Percentiles rank a stretch among this genome's conserved stretches.
phyloP scores from a whole-genome alignment of 2,329 filamentous ascomycete genomes.

The Sporothrix schenckii region DNA sequence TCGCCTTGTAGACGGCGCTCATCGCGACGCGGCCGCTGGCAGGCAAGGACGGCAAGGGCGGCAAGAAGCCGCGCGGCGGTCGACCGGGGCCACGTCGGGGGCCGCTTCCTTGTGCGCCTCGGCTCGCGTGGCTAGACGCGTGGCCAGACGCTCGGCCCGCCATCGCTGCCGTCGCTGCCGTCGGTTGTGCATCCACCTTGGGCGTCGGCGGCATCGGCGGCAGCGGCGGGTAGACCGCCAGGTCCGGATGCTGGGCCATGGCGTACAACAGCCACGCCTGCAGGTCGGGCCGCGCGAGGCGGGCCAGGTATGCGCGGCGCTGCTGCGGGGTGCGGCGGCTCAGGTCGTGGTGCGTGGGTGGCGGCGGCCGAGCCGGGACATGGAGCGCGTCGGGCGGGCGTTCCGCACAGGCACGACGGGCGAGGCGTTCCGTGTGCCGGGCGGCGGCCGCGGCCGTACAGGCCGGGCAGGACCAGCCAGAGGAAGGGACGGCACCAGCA shows the following conservation, averaged over 20 bases:
- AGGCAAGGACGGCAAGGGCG: too few species aligned
- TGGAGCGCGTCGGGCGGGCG: not conserved
- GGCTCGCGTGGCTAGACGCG: too few species aligned
- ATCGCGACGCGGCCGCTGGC: conserved; percentile 34
- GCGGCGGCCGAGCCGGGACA: not conserved
- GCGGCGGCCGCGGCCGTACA: not conserved
- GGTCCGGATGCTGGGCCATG: conserved; percentile 62
- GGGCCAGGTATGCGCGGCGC: conserved; percentile 65
- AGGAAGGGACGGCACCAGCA: too few species aligned
- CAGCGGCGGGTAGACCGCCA: conserved; percentile 62
- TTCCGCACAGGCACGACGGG: not conserved
- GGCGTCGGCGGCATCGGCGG: not conserved
- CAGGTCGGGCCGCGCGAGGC: conserved; percentile 62
- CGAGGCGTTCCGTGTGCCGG: not conserved
- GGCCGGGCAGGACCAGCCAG: not conserved
- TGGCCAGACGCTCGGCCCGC: too few species aligned
- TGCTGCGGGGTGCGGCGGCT: conserved; percentile 46
- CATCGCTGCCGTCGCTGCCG: not conserved
- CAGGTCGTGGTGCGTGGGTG: conserved; percentile 31
- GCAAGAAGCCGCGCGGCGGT: not conserved
- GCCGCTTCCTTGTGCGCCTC: too few species aligned
- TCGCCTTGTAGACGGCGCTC: conserved; percentile 43
- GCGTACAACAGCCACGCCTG: conserved; percentile 67
- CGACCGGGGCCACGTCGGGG: not conserved
- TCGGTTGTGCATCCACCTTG: conserved; percentile 32